phyloP scores from a whole-genome alignment of 2,329 filamentous ascomycete genomes.

The Fusarium floridanum region DNA sequence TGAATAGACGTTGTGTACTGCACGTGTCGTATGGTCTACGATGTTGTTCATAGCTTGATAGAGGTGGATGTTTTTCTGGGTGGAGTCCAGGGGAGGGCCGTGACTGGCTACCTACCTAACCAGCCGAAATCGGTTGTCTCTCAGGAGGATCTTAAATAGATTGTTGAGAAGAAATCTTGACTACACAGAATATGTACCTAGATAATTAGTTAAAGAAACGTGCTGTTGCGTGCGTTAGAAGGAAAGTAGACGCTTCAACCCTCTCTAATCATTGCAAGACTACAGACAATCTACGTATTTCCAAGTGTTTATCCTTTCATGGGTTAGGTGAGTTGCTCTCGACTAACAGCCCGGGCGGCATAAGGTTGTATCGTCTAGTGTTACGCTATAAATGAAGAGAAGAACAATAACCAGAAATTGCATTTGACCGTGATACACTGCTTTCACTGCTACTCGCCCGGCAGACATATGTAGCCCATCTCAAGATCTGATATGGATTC shows the following conservation, averaged over 20 bases:
- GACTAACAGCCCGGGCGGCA: not conserved
- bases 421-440: not conserved
- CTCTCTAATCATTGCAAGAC: not conserved
- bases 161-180: not conserved
- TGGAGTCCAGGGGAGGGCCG: not conserved
- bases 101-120: not conserved
- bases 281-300: too few species aligned
- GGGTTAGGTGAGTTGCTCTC: not conserved
- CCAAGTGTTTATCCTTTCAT: not conserved
- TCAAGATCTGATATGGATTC: not conserved
- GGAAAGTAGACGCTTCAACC: not conserved
- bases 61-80: not conserved
- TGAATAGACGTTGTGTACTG: not conserved
- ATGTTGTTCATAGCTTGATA: not conserved
- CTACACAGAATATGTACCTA: not conserved
- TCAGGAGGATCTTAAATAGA: not conserved
- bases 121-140: not conserved
- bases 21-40: not conserved
- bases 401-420: not conserved
- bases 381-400: not conserved
- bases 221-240: not conserved
- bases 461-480: not conserved
- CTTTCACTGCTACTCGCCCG: not conserved
- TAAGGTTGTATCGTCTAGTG: not conserved
- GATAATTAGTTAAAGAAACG: not conserved